Evolutionary conservation across 2,329 filamentous ascomycete species (phyloP), one percentile per base, ranked within the genome.

Genomic region (Aspergillus phoenicis): DNA sequence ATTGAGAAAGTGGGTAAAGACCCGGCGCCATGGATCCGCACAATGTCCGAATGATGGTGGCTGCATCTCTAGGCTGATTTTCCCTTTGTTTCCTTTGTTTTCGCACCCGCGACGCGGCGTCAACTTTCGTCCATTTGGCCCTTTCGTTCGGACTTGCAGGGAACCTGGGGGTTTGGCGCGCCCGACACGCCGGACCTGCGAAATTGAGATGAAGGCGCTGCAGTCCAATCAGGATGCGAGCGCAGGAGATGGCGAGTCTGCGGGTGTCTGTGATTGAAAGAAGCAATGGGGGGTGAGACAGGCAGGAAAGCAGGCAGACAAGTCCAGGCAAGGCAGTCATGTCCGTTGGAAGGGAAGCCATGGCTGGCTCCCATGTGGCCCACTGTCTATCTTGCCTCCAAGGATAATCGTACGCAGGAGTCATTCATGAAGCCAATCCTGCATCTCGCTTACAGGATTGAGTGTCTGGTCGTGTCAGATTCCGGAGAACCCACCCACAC

Each of bases 1-100:
- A 36, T 36, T 36, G 33, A 36, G 11, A 36, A 36, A 36, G 33
- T 36, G 28, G n/a, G 57, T 48, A 45, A 30, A 30, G 60, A 59
- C 62, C 63, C 63, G 57, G 57, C 33, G 45, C 58, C 52, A 61
- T 64, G 65, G 65, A 38, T 67, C 65, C 57, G 54, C 49, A 51
- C 57, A 55, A 62, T 60, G 51, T 53, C 61, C 43, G 56, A 58
- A 51, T 60, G 52, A 47, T 57, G 47, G 61, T 65, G 58, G 62
- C 57, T 66, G 63, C 58, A 57, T 58, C 55, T 38, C 57, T 60
- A 59, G 57, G 33, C 33, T 36, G 41, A 7, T 24, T 53, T 47
- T 57, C 33, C 33, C 47, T 59, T 53, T 57, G 57, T 59, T 62
- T 62, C 59, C 41, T 61, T 63, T 63, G 43, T 62, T 66, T 17